phyloP scores from a whole-genome alignment of 1,284 basidiomycete genomes.

The Heterobasidion occidentale region DNA sequence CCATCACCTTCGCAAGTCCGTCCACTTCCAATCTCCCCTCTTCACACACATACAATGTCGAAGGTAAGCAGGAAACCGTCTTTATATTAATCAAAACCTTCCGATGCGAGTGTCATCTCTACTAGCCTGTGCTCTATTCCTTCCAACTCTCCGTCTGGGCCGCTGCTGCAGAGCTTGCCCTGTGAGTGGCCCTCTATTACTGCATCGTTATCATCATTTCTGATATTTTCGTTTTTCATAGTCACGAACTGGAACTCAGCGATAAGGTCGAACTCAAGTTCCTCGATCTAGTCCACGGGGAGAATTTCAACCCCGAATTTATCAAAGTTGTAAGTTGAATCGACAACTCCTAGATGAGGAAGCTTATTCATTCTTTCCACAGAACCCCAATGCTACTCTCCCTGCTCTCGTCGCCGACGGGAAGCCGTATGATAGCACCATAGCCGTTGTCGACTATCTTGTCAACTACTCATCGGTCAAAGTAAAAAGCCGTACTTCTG shows the following conservation, averaged over 20 bases:
- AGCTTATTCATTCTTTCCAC: background rate
- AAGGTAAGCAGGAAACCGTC: background rate
- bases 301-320: slow-evolving; percentile 55
- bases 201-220: background rate
- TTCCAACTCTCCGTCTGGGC: slow-evolving; percentile 41
- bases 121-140: slow-evolving; percentile 27
- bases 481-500: slow-evolving; percentile 26
- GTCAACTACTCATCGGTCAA: slow-evolving; percentile 33
- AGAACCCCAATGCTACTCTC: slow-evolving; percentile 49
- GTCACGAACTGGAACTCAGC: slow-evolving; percentile 30
- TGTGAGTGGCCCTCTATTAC: slow-evolving; percentile 23
- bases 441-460: slow-evolving; percentile 41
- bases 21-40: background rate
- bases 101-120: background rate
- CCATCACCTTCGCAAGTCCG: background rate
- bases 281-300: slow-evolving; percentile 41
- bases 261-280: slow-evolving; percentile 24
- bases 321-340: slow-evolving; percentile 34
- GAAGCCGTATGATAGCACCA: slow-evolving; percentile 39
- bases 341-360: too few species aligned
- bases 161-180: slow-evolving; percentile 39
- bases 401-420: slow-evolving; percentile 41
- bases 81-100: background rate
- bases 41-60: background rate
- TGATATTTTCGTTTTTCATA: slow-evolving; percentile 8